phyloP scores from a whole-genome alignment of 305 asterid genomes.

The Euphrasia arctica region DNA sequence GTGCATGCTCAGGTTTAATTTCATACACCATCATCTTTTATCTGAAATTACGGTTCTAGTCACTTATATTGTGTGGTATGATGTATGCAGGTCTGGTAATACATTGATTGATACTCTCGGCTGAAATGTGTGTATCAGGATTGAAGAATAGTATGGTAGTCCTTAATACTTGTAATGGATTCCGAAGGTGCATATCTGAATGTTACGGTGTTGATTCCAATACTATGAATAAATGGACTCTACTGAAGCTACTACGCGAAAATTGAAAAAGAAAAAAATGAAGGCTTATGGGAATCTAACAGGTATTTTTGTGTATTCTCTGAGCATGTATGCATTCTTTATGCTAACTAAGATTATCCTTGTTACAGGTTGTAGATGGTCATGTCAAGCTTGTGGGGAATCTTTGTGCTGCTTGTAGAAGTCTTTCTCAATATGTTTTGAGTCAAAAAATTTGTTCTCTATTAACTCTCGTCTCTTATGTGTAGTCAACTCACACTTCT shows the following conservation, averaged over 20 bases:
- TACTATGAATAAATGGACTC: conserved; percentile 18
- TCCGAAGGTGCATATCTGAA: conserved; percentile 22
- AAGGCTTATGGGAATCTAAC: too few relatives aligned
- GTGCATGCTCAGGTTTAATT: conserved; percentile 29
- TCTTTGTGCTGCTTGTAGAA: too few relatives aligned
- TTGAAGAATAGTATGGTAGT: conserved; percentile 21
- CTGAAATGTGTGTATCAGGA: conserved; percentile 26
- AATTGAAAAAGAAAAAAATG: conserved; percentile 7
- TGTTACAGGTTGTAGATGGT: conserved; percentile 27
- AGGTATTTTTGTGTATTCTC: conserved; percentile 22
- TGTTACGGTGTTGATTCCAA: conserved; percentile 23
- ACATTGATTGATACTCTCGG: conserved; percentile 22
- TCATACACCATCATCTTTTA: conserved; percentile 8
- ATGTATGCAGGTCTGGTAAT: conserved; percentile 36
- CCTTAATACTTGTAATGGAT: conserved; percentile 23
- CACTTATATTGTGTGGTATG: conserved; percentile 15
- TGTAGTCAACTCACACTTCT: too few relatives aligned
- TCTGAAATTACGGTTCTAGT: background rate
- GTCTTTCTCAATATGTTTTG: background rate
- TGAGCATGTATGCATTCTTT: background rate
- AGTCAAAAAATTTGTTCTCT: too few relatives aligned
- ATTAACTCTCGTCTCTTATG: too few relatives aligned
- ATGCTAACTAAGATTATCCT: conserved; percentile 18
- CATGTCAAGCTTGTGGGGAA: conserved; percentile 18
- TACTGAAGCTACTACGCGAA: background rate